Base-by-base conservation (phyloP, 805 yeast species). In the Blastobotrys chiropterorum region DNA sequence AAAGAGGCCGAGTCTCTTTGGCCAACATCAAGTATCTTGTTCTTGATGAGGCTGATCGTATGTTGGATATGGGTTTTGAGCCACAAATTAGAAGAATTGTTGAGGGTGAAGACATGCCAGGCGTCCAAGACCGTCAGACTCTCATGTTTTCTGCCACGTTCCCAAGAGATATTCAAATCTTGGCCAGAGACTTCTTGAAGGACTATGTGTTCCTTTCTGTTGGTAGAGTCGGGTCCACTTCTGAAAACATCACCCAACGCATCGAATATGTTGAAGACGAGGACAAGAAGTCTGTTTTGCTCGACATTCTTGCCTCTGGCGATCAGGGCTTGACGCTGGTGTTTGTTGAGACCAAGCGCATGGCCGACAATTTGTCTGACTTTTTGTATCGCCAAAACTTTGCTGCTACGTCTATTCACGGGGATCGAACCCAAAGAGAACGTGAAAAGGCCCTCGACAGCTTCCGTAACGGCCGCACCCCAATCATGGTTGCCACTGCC, bases 31-130 rank as follows among this genome's bases (percentile, higher is more conserved):
- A 86, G 72, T 94, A 88, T 73, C 81, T 94, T 70, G 97, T 94
- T 49, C 80, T 94, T 62, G 99, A 92, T 74, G 99, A 92, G 80
- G 99, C 99, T 67, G 99, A 94, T 76, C 88, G 99, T 79, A 94
- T 94, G 99, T 83, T 94, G 76, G 99, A 94, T 82, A 94, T 94
- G 98, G 99, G 99, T 81, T 94, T 94, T 77, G 99, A 94, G 78
- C 97, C 97, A 60, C 99, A 94, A 80, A 94, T 94, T 69, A 88
- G 99, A 81, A 86, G 90, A 71, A 92, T 94, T 67, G 99, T 94
- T 57, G 95, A 92, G 73, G 95, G 86, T 61, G 90, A 95, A 78
- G 98, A 90, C 71, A 94, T 94, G 99, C 97, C 99, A 57, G 83
- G 77, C 59, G 95, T 87, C 52, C 76, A 80, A 55, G 79, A 85